A percentile compares a stretch with the other conserved stretches of the same genome.
phyloP scores from a whole-genome alignment of 2,329 filamentous ascomycete species.

The Dactylellina cionopaga region DNA sequence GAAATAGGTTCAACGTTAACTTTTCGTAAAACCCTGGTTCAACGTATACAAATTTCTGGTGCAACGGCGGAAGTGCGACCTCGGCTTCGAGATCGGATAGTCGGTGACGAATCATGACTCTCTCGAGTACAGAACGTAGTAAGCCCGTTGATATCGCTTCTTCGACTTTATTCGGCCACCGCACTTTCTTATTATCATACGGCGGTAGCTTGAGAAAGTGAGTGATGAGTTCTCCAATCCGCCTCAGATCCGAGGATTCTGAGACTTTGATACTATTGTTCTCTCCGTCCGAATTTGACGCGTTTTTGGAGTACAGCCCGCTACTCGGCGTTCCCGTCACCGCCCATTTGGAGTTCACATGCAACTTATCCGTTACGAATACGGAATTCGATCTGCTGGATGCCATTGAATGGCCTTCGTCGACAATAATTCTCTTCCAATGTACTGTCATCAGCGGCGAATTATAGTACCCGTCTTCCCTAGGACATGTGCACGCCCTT shows the following conservation, averaged over 20 bases:
- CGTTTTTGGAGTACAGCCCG: constrained; percentile 77
- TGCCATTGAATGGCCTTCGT: constrained; percentile 88
- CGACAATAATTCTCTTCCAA: constrained; percentile 88
- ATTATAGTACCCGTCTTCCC: constrained; percentile 62
- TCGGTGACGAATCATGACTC: constrained; percentile 82
- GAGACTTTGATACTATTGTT: constrained; percentile 57
- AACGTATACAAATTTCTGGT: constrained; percentile 76
- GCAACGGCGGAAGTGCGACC: constrained; percentile 74
- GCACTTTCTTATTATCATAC: constrained; percentile 8
- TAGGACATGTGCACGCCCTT: constrained; percentile 63
- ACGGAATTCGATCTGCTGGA: constrained; percentile 72
- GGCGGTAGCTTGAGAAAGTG: constrained; percentile 74
- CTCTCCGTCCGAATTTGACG: constrained; percentile 60
- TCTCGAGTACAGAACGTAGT: constrained; percentile 76
- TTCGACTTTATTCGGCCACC: constrained; percentile 20
- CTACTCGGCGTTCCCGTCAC: constrained; percentile 90
- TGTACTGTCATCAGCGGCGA: constrained; percentile 76
- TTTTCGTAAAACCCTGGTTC: constrained; percentile 87
- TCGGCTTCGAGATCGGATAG: constrained; percentile 74
- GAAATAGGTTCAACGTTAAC: constrained; percentile 82
- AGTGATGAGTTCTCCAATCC: constrained; percentile 72
- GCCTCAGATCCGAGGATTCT: constrained; percentile 66
- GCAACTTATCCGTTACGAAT: constrained; percentile 66
- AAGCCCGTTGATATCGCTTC: constrained; percentile 64
- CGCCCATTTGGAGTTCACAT: constrained; percentile 81